A percentile compares a stretch with the other conserved stretches of the same genome.
Evolutionary conservation across 2,329 filamentous ascomycete genomes (phyloP).

Genomic region (Stagonosporopsis tanaceti): DNA sequence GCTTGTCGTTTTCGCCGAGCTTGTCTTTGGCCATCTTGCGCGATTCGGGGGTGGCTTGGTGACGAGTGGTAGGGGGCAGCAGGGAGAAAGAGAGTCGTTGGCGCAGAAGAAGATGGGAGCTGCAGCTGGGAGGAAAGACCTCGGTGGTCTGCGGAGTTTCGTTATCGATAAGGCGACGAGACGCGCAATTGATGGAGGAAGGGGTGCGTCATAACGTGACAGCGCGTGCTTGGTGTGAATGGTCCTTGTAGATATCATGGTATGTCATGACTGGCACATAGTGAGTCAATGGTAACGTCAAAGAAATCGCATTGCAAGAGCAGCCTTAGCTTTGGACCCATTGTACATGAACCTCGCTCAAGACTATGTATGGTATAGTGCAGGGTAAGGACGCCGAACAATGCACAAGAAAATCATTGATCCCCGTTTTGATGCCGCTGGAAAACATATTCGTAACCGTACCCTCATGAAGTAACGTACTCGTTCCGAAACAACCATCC

Average conservation of each 20-base stretch:
- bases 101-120: not conserved
- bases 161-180: constrained; percentile 49
- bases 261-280: not conserved
- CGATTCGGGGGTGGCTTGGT: not conserved
- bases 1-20: constrained; percentile 18
- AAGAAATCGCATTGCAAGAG: constrained; percentile 5
- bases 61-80: too few relatives aligned
- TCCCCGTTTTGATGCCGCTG: constrained; percentile 37
- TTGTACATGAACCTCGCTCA: constrained; percentile 11
- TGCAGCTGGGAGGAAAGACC: constrained; percentile 4
- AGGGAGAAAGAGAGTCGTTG: not conserved
- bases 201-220: constrained; percentile 15
- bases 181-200: not conserved
- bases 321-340: constrained; percentile 3
- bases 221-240: constrained; percentile 2
- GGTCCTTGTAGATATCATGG: too few relatives aligned
- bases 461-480: constrained; percentile 12
- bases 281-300: constrained; percentile 28
- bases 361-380: constrained; percentile 23
- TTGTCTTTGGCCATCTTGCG: constrained; percentile 22
- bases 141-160: constrained; percentile 22
- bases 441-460: constrained; percentile 26
- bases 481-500: constrained; percentile 14
- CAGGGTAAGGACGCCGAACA: constrained; percentile 15
- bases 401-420: constrained; percentile 12